Evolutionary conservation across 2,329 filamentous ascomycete species (phyloP), one percentile per base, ranked within the genome.

Genomic region (Aspergillus hiratsukae): DNA sequence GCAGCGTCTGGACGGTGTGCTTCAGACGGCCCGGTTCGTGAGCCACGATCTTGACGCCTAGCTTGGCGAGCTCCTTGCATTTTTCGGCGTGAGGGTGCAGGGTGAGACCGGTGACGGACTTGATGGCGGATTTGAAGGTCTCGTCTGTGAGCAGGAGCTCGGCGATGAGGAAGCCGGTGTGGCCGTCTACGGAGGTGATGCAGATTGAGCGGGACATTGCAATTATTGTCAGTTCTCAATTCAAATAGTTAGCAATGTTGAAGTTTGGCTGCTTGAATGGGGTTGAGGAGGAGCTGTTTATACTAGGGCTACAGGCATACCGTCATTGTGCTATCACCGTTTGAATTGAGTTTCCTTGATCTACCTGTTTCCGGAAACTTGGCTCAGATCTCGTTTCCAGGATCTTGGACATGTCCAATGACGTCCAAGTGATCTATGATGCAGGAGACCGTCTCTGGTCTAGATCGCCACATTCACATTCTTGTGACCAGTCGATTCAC

Each of bases 21-120:
- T 69, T 68, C 56, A 75, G 65, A 27, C 74, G 70, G 25, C 79
- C 78, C 0, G 74, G 75, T 23, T 68, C 69, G 64, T 79, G 77
- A 2, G 69, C 60, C 2, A 79, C 68, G 48, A 81, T 71, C 17
- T 66, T 73, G 21, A 72, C 78, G 17, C 79, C 79, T 1, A 78
- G 67, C 2, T 69, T 61, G 49, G 68, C 57, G 23, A 81, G 72
- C 56, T 79, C 75, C 55, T 77, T 73, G 51, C 70, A 72, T 40
- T 68, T 70, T 9, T 68, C 61, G 14, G 72, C 66, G 4, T 68
- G 55, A 0, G 78, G 75, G 50, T 81, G 55, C 1, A 80, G 63
- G 2, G 75, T 53, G 6, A 82, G 68, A 9, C 74, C 76, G 19
- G 69, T 71, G 41, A 83, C 65, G 10, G 71, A 74, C 58, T 70